These are phyloP conservation scores for Pseudopithomyces maydicus DNA, from an alignment of 2,329 filamentous ascomycete genomes.

Conservation along the genomic window DNA sequence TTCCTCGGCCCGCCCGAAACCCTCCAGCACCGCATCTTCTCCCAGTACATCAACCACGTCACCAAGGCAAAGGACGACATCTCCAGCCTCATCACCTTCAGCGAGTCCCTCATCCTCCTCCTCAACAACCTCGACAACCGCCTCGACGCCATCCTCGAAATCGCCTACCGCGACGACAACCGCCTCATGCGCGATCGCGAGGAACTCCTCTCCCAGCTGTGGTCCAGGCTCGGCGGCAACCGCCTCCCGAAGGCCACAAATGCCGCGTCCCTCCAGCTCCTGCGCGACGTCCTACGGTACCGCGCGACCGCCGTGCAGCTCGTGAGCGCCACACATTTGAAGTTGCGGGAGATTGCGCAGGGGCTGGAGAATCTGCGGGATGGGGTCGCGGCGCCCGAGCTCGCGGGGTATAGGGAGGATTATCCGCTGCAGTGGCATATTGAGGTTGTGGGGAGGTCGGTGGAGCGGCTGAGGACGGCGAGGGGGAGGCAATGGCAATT, in stretches of 20 bases:
- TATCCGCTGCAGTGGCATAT: conserved; percentile 76
- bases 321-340: conserved; percentile 71
- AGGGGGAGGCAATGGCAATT: conserved; percentile 62
- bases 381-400: conserved; percentile 69
- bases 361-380: conserved; percentile 74
- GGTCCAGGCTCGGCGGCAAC: conserved; percentile 77
- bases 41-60: conserved; percentile 78
- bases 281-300: conserved; percentile 70
- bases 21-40: conserved; percentile 61
- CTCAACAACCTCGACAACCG: conserved; percentile 72
- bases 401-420: conserved; percentile 57
- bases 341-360: conserved; percentile 73
- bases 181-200: conserved; percentile 64
- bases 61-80: conserved; percentile 73
- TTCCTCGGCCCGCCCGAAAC: conserved; percentile 53
- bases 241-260: conserved; percentile 64
- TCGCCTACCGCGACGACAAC: conserved; percentile 68
- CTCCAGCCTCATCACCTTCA: conserved; percentile 68
- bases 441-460: conserved; percentile 72
- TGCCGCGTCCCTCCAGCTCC: conserved; percentile 66
- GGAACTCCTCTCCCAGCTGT: conserved; percentile 71
- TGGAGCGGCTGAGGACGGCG: conserved; percentile 72
- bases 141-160: conserved; percentile 68
- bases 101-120: conserved; percentile 68
- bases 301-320: conserved; percentile 69